A percentile compares a stretch with the other conserved stretches of the same genome.
phyloP scores from a whole-genome alignment of 2,329 filamentous ascomycete species.

The Dothideomycetes sp. region DNA sequence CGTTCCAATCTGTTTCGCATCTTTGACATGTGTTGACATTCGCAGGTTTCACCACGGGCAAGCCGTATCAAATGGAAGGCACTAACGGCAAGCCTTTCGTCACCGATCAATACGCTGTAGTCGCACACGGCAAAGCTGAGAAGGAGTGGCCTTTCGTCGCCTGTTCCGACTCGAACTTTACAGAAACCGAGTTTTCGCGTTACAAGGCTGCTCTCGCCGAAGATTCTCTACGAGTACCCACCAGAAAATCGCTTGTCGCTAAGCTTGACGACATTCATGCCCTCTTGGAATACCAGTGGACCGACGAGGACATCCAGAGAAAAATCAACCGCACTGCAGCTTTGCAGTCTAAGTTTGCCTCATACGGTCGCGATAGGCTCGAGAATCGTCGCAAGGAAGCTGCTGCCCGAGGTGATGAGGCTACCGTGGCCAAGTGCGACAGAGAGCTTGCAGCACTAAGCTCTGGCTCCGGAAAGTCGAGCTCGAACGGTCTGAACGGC shows the following conservation, averaged over 20 bases:
- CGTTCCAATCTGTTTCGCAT: not conserved
- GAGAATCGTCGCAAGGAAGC: conserved; percentile 59
- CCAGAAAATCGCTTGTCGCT: conserved; percentile 55
- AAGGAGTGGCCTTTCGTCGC: conserved; percentile 84
- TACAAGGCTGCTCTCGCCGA: conserved; percentile 67
- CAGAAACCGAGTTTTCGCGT: conserved; percentile 68
- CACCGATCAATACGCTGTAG: conserved; percentile 75
- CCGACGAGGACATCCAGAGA: conserved; percentile 68
- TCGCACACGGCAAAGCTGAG: conserved; percentile 73
- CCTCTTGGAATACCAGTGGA: conserved; percentile 72
- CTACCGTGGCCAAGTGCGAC: conserved; percentile 41
- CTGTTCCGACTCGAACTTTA: conserved; percentile 76
- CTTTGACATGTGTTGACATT: not conserved
- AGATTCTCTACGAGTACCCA: conserved; percentile 65
- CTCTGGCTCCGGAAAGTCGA: conserved; percentile 48
- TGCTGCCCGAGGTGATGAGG: conserved; percentile 52
- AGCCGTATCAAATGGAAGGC: conserved; percentile 72
- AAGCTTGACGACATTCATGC: conserved; percentile 76
- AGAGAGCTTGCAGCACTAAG: conserved; percentile 47
- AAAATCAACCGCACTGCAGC: conserved; percentile 65
- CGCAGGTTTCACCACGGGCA: conserved; percentile 61
- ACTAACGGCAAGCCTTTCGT: conserved; percentile 66
- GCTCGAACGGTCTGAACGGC: conserved; percentile 39
- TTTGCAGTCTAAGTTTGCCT: conserved; percentile 51
- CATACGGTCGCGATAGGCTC: conserved; percentile 59